These are phyloP conservation scores for Aspergillus hortae DNA, from an alignment of 2,329 filamentous ascomycete species.

Conservation along the genomic window DNA sequence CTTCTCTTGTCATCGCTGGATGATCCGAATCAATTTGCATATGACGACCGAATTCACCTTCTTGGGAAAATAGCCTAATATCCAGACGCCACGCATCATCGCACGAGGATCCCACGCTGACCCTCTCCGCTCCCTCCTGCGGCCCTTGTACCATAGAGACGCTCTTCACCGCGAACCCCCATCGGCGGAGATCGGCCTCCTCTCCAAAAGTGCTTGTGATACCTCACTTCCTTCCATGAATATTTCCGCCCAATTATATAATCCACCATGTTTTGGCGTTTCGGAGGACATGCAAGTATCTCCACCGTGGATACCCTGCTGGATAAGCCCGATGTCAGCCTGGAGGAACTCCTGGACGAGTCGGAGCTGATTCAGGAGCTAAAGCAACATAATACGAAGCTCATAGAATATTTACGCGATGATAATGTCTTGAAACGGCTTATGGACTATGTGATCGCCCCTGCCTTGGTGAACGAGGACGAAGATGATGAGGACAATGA, in stretches of 20 bases:
- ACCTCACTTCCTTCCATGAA: conserved; percentile 32
- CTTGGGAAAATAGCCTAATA: conserved; percentile 8
- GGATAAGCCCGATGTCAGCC: conserved; percentile 88
- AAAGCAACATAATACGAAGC: conserved; percentile 96
- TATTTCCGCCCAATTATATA: conserved; percentile 32
- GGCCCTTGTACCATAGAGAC: conserved; percentile 24
- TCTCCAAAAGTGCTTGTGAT: conserved; percentile 13
- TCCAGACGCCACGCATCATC: conserved; percentile 8
- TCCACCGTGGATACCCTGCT: conserved; percentile 95
- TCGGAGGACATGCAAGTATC: conserved; percentile 97
- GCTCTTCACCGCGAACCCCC: conserved; percentile 22
- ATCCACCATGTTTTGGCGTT: conserved; percentile 97
- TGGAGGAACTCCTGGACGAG: conserved; percentile 95
- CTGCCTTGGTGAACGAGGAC: conserved; percentile 54
- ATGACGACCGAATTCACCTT: conserved; percentile 8
- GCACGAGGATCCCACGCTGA: conserved; percentile 14
- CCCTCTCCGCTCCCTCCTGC: conserved; percentile 14
- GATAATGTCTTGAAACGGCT: conserved; percentile 79
- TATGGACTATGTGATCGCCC: conserved; percentile 86
- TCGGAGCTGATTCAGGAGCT: conserved; percentile 95
- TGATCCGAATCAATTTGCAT: conserved; percentile 8
- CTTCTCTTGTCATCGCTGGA: conserved; percentile 4
- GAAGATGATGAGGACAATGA: conserved; percentile 51
- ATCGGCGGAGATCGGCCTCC: conserved; percentile 20
- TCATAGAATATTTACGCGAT: conserved; percentile 92